Base-by-base conservation (phyloP, 2,329 filamentous ascomycete species). In the Aspergillus ibericus region DNA sequence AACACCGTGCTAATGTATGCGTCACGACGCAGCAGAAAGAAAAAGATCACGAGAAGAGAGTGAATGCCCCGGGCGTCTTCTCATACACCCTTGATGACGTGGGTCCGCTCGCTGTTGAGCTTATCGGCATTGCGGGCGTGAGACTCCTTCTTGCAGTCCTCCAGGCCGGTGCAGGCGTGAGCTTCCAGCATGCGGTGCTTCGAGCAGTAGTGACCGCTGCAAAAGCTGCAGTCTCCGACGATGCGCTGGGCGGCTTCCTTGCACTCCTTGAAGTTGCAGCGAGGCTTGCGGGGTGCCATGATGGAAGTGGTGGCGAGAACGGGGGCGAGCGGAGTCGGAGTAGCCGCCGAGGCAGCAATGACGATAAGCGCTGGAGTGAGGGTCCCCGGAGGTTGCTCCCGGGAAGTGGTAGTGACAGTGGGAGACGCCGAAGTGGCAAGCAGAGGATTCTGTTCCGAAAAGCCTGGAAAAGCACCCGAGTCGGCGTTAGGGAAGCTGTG, bases 131-230 rank as follows among this genome's bases (percentile, higher is more conserved):
- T 99, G 66, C 92, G 88, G 76, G 96, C 92, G 78, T 96, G 92
- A 49, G 91, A 93, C 77, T 96, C 92, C 82, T 96, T 95, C 84
- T 97, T 96, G 84, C 93, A 97, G 79, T 96, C 91, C 82, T 98
- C 95, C 58, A 99, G 82, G 40, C 92, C 92, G 64, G 85, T 87
- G 81, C 95, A 99, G 80, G 91, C 91, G 80, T 99, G 95, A 68
- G 93, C 91, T 78, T 99, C 95, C 64, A 98, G 79, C 79, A 98
- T 85, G 57, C 95, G 85, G 79, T 99, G 95, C 81, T 92, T 96
- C 69, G 91, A 91, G 79, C 95, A 99, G 82, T 91, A 98, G 75
- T 96, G 91, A 47, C 93, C 92, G 56, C 89, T 83, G 81, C 95
- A 99, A 82, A 98, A 98, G 61, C 88, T 89, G 79, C 95, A 99